Evolutionary conservation across 345 rosid species (phyloP), one percentile per base, ranked within the genome.

Genomic region (Boechera retrofracta): DNA sequence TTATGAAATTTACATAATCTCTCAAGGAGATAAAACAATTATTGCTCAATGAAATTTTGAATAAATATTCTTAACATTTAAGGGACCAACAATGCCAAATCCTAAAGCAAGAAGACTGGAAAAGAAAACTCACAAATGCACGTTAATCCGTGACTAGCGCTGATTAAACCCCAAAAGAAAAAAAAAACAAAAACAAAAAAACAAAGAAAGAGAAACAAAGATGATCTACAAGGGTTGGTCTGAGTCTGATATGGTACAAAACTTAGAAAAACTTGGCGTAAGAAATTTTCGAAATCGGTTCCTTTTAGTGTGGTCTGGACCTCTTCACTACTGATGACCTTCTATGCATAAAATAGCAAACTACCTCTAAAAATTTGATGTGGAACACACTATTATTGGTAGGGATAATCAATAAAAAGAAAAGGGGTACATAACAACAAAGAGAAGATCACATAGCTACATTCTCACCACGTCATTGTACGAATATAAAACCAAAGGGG

Each of bases 211-310:
- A 21, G 21, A 21, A 21, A 21, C 21, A 1, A 21, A 21, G 24
- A 21, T 21, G 24, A 21, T 21, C 24, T 21, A 28, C 29, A 28
- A 31, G 32, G 32, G 32, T 36, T 36, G 41, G 41, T 35, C 38
- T 35, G 38, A 21, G 24, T 21, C 24, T 21, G 24, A 21, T 21
- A 21, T 21, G 24, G 24, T 73, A 33, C 62, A 73, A 53, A 63
- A 44, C 48, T 44, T 3, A 21, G 24, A 42, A 42, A 42, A 42
- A 42, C 90, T 42, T 77, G 85, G 6, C 33, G 61, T 7, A 94
- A 80, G 72, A 86, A 86, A 63, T 78, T 85, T 59, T 88, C 87
- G 42, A 85, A 94, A 64, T 41, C 51, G 2, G 97, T 86, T 72
- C 96, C 94, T 9, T 83, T 85, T 5, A 94, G 41, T 36, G 44